Conservation (phyloP, 345 rosid genomes). For the Hibiscus mutabilis region DNA sequence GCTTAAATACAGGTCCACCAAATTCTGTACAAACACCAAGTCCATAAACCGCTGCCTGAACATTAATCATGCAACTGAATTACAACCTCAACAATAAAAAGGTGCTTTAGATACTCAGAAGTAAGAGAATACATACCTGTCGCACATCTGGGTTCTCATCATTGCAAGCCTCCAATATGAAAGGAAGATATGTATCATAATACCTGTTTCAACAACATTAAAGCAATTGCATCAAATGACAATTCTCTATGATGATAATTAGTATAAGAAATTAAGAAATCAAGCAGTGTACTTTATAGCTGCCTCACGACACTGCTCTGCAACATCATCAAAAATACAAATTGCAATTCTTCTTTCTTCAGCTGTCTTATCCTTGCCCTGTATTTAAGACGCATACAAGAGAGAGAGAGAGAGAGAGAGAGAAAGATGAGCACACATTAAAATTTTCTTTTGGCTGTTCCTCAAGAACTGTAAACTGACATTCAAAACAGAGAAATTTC, state of each 20-base stretch:
- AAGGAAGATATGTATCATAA: slow-evolving; percentile 92
- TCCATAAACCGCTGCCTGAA: slow-evolving; percentile 98
- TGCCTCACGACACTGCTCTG: slow-evolving; percentile 92
- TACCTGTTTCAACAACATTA: slow-evolving; percentile 45
- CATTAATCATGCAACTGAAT: slow-evolving; percentile 15
- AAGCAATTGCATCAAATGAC: slow-evolving; percentile 17
- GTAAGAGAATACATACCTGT: slow-evolving; percentile 45
- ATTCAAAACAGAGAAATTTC: background rate
- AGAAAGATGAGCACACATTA: background rate
- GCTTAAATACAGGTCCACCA: slow-evolving; percentile 82
- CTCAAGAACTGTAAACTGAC: background rate
- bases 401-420: background rate
- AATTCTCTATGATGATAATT: slow-evolving; percentile 10
- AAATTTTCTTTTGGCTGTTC: background rate
- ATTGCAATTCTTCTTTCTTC: slow-evolving; percentile 99
- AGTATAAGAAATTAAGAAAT: background rate
- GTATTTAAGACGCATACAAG: slow-evolving; percentile 1
- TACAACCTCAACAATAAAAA: background rate
- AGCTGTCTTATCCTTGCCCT: slow-evolving; percentile 98
- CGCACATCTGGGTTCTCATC: slow-evolving; percentile 93
- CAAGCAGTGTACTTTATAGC: slow-evolving; percentile 68
- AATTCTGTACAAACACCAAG: slow-evolving; percentile 99
- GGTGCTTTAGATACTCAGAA: slow-evolving; percentile 6
- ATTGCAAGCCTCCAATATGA: slow-evolving; percentile 95
- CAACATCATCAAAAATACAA: slow-evolving; percentile 98